Evolutionary conservation across 371 early-diverging fungal genomes (phyloP), one percentile per base, ranked within the genome.

Genomic region (Apophysomyces variabilis): DNA sequence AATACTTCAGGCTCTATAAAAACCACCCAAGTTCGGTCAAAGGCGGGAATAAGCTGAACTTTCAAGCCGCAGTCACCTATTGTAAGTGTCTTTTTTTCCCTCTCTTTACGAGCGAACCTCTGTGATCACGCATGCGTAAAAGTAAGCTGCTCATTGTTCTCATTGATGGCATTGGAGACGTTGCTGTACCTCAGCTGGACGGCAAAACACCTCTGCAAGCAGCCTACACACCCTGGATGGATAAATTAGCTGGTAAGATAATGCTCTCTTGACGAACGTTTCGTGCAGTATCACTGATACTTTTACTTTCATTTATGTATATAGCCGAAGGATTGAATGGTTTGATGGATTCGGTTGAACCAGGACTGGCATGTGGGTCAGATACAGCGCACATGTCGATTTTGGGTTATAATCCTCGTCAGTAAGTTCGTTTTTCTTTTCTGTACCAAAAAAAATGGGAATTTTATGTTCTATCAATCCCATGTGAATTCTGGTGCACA

Each of bases 291-390:
- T 18, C 13, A 16, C 37, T 58, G 21, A 37, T 58, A 12, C 12
- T 38, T 66, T 62, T 54, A n/a, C 32, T 39, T 12, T 38, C 62
- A n/a, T 36, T 36, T 38, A 26, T 26, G 32, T 26, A 26, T 26
- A 26, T 67, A 77, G 82, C 67, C 9, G 62, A 67, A 57, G 85
- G 85, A 26, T 14, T 72, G 14, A 78, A 70, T 54, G 85, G 85
- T 5, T 66, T 85, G 7, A 58, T 85, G 66, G 85, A 85, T 64
- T 83, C 85, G 1, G 85, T 85, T 12, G 85, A 84, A 58, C 83
- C 84, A 18, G 85, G 85, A 3, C 70, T 83, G 47, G 85, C 85
- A 0, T 85, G 85, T 64, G 85, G 85, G 7, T 85, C 83, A 14
- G 85, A 85, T 64, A 85, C 85, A 16, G 85, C 85, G 0, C 85